Evolutionary conservation across 2,329 filamentous ascomycete genomes (phyloP), one percentile per base, ranked within the genome.

Genomic region (Moelleriella libera): DNA sequence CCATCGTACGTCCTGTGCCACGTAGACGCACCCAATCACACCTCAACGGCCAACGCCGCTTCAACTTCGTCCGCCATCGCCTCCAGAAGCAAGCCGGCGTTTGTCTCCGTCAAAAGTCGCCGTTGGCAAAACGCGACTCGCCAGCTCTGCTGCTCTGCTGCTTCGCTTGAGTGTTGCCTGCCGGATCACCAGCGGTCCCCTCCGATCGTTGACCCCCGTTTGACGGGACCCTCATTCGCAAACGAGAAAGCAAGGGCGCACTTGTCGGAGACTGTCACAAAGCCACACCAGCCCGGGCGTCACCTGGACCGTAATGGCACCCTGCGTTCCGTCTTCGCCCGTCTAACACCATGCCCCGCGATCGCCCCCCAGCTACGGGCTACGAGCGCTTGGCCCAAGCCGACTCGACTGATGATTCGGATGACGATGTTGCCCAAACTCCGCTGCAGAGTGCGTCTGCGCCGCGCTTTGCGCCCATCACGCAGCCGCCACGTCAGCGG

Each of bases 341-440:
- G 14, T 41, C 40, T 41, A 37, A 45, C 42, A 45, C 59, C 53
- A 86, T 86, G 83, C 74, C 82, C 57, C 79, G 77, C 61, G 70
- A 70, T 52, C 76, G 82, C 49, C 85, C 83, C 51, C 74, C 83
- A 49, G 85, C 83, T 42, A 89, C 86, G 53, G 86, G 86, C 64
- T 92, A 92, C 68, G 85, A 88, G 65, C 84, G 84, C 60, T 80
- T 92, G 49, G 82, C 85, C 52, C 86, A 92, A 66, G 85, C 85
- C 55, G 85, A 89, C 60, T 80, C 83, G 57, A 82, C 80, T 63
- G 82, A 84, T 59, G 80, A 83, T 49, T 84, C 82, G 47, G 82
- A 86, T 52, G 72, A 79, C 43, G 78, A 82, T 49, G 70, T 80
- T 50, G 68, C 69, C 53, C 68, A 73, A 45, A 68, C 71, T 44